These are phyloP conservation scores for Sordaria brevicollis DNA, from an alignment of 495 filamentous ascomycete genomes.

Conservation along the genomic window DNA sequence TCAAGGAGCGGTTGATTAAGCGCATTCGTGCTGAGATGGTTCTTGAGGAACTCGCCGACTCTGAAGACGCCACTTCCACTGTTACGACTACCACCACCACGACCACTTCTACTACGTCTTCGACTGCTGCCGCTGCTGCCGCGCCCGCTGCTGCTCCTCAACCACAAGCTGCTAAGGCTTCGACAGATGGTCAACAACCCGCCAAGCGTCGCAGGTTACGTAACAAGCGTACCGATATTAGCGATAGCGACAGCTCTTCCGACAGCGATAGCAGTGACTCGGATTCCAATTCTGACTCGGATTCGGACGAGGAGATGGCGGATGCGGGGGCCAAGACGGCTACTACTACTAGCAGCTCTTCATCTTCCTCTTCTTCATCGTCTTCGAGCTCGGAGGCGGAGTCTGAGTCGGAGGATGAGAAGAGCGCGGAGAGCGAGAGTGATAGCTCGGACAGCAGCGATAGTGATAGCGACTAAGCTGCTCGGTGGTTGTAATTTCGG, in stretches of 20 bases:
- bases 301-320: background rate
- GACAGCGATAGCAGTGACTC: slow-evolving; percentile 21
- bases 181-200: slow-evolving; percentile 28
- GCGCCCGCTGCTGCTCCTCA: background rate
- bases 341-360: slow-evolving; percentile 19
- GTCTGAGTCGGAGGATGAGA: slow-evolving; percentile 7
- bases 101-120: slow-evolving; percentile 20
- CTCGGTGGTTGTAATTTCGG: background rate
- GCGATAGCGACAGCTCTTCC: slow-evolving; percentile 19
- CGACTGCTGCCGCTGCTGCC: slow-evolving; percentile 6
- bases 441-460: slow-evolving; percentile 3
- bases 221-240: slow-evolving; percentile 36
- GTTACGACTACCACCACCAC: slow-evolving; percentile 12
- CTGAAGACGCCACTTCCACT: slow-evolving; percentile 21
- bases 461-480: slow-evolving; percentile 4
- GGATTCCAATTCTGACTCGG: slow-evolving; percentile 10
- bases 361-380: slow-evolving; percentile 19
- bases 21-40: slow-evolving; percentile 41
- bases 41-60: slow-evolving; percentile 33
- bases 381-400: slow-evolving; percentile 10
- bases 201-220: slow-evolving; percentile 45
- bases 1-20: slow-evolving; percentile 36
- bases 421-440: slow-evolving; percentile 5
- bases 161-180: slow-evolving; percentile 16
- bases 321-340: slow-evolving; percentile 4